Evolutionary conservation across 257 asterid genomes (phyloP), one percentile per base, ranked within the genome.

Genomic region (Penstemon eatonii): DNA sequence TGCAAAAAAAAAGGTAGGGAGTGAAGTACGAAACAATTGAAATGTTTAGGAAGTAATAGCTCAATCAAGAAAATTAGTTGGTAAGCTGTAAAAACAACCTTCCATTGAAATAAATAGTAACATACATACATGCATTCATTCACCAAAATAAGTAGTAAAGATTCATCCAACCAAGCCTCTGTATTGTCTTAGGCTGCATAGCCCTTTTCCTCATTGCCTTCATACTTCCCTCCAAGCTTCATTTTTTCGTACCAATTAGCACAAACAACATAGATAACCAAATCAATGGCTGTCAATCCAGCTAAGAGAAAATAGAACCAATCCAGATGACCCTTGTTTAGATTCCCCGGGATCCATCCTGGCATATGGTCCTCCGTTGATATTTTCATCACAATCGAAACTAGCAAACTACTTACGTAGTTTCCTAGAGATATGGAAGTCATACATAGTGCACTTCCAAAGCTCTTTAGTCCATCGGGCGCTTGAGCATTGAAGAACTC

Each of bases 391-490:
- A 49, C 54, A 10, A 49, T 49, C 54, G 54, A 49, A 13, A 69
- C 76, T 40, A 76, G 38, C 66, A 76, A 12, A 63, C 80, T 76
- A 55, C 80, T 76, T 9, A 59, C 76, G 18, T 58, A 76, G 42
- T 76, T 76, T 37, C 80, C 80, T n/a, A 71, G 58, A 6, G 80
- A 76, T 4, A 76, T 76, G 15, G 80, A 76, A 6, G 76, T 69
- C 80, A 76, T 76, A 15, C 80, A 70, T 25, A 76, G 73, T 13
- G 80, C 69, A 52, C 80, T 76, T 3, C 80, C 80, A 5, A 76
- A 66, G 71, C 80, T 76, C 73, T 76, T 76, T 10, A 76, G 18
- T 45, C 80, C 80, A 39, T 76, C 80, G 2, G 80, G 80, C 3
- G 76, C 76, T 50, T 76, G 76, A 12, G 66, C 69, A 36, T 76